These are phyloP conservation scores for Trametes hirsuta DNA, from an alignment of 1,284 basidiomycete species.

Conservation along the genomic window DNA sequence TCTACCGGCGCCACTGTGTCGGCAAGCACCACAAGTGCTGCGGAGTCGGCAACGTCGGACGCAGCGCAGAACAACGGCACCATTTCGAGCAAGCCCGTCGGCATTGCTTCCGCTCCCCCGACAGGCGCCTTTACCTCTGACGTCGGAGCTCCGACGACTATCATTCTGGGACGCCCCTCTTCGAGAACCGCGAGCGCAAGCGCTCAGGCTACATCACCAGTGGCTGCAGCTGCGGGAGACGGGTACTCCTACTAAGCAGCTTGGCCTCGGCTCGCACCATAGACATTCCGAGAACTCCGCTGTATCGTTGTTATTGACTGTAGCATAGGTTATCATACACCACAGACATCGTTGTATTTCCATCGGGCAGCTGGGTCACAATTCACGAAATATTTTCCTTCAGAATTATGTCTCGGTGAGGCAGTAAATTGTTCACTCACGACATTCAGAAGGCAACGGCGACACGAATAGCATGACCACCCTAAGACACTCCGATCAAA, in stretches of 20 bases:
- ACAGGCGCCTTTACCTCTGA: slow-evolving; percentile 6
- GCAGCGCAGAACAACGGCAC: background rate
- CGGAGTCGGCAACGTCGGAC: background rate
- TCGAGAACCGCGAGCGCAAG: background rate
- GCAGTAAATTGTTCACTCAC: too few species aligned
- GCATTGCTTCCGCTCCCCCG: slow-evolving; percentile 9
- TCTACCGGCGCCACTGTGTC: background rate
- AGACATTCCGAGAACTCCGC: background rate
- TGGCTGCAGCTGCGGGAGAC: background rate
- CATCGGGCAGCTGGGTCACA: background rate
- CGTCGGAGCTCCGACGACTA: slow-evolving; percentile 11
- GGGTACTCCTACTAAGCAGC: slow-evolving; percentile 5
- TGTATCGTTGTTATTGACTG: slow-evolving; percentile 5
- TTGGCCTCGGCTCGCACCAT: background rate
- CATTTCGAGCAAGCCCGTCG: slow-evolving; percentile 11
- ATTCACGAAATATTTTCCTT: background rate
- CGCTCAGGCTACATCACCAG: background rate
- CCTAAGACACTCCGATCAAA: background rate
- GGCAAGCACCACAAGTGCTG: background rate
- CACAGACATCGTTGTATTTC: background rate
- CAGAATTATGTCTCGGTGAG: background rate
- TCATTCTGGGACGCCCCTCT: slow-evolving; percentile 2
- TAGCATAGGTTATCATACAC: slow-evolving; percentile 15
- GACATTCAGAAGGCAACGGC: background rate
- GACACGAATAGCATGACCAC: background rate